Base-by-base conservation (phyloP, 306 rosid genomes). In the Medicago arabica region DNA sequence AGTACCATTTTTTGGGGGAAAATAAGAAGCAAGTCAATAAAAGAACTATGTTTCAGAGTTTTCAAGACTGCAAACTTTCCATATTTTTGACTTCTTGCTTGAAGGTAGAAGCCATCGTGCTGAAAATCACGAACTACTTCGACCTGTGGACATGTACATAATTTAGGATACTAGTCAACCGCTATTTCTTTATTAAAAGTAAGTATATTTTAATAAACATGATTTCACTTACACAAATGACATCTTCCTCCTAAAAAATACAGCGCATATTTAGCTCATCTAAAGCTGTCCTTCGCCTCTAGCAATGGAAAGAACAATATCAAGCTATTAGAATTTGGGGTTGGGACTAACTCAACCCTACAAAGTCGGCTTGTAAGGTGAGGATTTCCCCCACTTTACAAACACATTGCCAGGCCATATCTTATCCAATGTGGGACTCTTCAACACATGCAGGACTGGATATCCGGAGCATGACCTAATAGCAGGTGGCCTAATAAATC, bases 201-300 rank as follows among this genome's bases (percentile, higher is more conserved):
- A 43, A 53, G 55, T 55, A 54, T 13, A 50, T 62, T 62, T 28
- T 13, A 4, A 49, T 16, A 54, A 3, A 57, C 14, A 36, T 12
- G 58, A 69, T n/a, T 12, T 18, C 15, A 60, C 81, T 76, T 87
- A 92, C 98, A 78, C 97, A 95, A 77, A 95, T 80, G 38, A 87
- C 89, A 76, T 95, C 98, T 36, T 68, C 77, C 89, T 95, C 98
- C 81, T 84, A 84, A 58, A 95, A 95, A 78, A 95, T 87, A 64
- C 84, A 60, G 47, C 97, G 90, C 98, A 95, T 92, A 72, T 92
- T 95, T 73, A 95, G 92, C 81, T 92, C 98, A 84, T 95, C 98
- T 40, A 82, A 2, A 9, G 96, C 87, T 49, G 97, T 92, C 82
- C 93, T 84, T 53, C 97, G 96, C 76, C 98, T 95, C 98, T 95